Evolutionary conservation across 306 rosid species (phyloP), one percentile per base, ranked within the genome.

Genomic region (Malus orientalis): DNA sequence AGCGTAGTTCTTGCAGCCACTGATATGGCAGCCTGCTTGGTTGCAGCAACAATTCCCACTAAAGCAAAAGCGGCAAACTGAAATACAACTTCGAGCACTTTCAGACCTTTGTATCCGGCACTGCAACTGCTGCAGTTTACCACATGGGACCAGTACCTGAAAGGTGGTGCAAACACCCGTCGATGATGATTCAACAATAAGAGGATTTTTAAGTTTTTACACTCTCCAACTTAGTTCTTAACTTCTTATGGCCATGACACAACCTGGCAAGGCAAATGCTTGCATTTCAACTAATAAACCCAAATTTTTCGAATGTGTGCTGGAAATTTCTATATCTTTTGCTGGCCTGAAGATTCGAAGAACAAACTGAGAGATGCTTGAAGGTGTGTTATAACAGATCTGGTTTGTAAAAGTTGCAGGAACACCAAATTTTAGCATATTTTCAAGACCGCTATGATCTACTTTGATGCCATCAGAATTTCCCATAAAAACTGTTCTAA

Each of bases 71-170:
- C 84, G 74, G 82, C 23, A 16, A 89, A 80, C 83, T 90, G 93
- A 69, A 95, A 80, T 47, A 66, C 71, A 55, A 92, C 90, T 80
- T 95, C 92, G 13, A 79, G 86, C 42, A 81, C 86, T 10, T 82
- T 88, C 15, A 95, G 90, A 72, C 89, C 86, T 83, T 92, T 92
- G 36, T 95, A 75, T 11, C 93, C 97, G n/a, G 72, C 73, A 73
- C 51, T 89, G 88, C 98, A 95, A 77, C 98, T 95, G 70, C 76
- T 49, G 83, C 98, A 95, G 69, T 90, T 92, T 75, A 89, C 91
- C 80, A 90, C 97, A 71, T 95, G 98, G 23, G 88, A 80, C 96
- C 92, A 74, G 73, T 95, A 95, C 88, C 98, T 91, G 90, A 63
- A 40, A 76, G 25, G 38, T 71, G 4, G 22, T 19, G 54, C 59